Base-by-base conservation (phyloP, 805 yeast species). In the Pichia paraexigua region DNA sequence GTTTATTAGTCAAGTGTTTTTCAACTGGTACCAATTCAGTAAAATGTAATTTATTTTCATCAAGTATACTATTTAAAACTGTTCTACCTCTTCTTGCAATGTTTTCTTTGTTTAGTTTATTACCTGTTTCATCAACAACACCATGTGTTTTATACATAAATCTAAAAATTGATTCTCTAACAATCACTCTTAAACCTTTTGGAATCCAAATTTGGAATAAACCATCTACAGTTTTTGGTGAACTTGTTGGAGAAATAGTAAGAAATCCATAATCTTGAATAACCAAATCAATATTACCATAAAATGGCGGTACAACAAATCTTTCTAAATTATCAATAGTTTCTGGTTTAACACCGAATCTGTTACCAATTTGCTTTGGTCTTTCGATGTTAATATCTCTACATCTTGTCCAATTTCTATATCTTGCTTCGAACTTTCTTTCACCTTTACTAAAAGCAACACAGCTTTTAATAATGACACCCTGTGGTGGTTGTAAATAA, bases 281-380 rank as follows among this genome's bases (percentile, higher is more conserved):
- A 2, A 86, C 84, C 27, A 86, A 59, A 58, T 86, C 95, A 11
- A 86, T 67, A 5, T 77, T 62, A 0, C 92, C 92, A 53, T 66
- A 70, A 58, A 85, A 85, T n/a, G 88, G 87, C 0, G 94, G 92
- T 4, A 86, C 71, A 2, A 77, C 70, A 55, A 74, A 82, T 52
- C 79, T 67, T 1, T 61, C 66, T 56, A 73, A 60, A 2, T 68
- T 61, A 1, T 62, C 57, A 40, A 59, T 60, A 30, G 72, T 71
- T 50, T 54, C 54, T 2, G 50, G 46, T 5, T 52, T 53, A 5
- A 66, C 60, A 2, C 51, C 28, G 50, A 54, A 66, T 11, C 60
- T 47, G 2, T 53, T 28, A 9, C 50, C 56, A 39, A 68, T 42
- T 2, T 70, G 67, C 11, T 56, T 59, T 1, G 63, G 63, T 41